Conservation (phyloP, 495 filamentous ascomycete species). For the Aspergillus diversus region DNA sequence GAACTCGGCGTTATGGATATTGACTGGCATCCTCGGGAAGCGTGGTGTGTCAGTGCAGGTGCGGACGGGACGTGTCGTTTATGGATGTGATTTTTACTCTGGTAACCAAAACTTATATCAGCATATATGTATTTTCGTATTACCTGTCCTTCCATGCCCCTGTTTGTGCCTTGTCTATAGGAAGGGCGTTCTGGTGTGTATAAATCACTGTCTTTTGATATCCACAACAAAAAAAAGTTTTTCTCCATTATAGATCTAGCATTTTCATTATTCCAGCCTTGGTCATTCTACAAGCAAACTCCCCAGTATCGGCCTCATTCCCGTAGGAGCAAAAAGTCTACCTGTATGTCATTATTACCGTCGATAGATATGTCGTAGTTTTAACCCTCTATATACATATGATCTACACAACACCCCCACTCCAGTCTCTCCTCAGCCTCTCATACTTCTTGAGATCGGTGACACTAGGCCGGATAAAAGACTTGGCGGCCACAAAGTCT, state of each 20-base stretch:
- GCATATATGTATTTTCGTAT: conserved; percentile 27
- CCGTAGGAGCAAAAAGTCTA: no score
- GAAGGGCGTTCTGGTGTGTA: conserved; percentile 30
- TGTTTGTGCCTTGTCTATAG: conserved; percentile 24
- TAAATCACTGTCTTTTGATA: conserved; percentile 28
- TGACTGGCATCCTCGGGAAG: conserved; percentile 91
- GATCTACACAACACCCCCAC: conserved; percentile 38
- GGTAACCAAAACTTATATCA: conserved; percentile 23
- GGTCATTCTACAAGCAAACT: no score
- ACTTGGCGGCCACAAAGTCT: conserved; percentile 78
- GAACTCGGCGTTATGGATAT: conserved; percentile 90
- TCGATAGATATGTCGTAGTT: conserved; percentile 4
- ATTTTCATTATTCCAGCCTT: no score
- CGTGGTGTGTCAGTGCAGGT: conserved; percentile 91
- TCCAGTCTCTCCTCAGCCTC: conserved; percentile 56
- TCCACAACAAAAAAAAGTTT: conserved; percentile 30
- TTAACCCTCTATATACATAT: conserved; percentile 11
- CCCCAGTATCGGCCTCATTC: no score
- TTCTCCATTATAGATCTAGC: background rate
- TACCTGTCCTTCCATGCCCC: conserved; percentile 23
- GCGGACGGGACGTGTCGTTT: conserved; percentile 88
- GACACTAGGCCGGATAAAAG: conserved; percentile 78
- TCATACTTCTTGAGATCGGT: conserved; percentile 74
- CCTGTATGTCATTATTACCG: background rate
- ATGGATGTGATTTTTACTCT: conserved; percentile 58